These are phyloP conservation scores for Penicillium sp. DNA, from an alignment of 2,329 filamentous ascomycete species.

Conservation along the genomic window DNA sequence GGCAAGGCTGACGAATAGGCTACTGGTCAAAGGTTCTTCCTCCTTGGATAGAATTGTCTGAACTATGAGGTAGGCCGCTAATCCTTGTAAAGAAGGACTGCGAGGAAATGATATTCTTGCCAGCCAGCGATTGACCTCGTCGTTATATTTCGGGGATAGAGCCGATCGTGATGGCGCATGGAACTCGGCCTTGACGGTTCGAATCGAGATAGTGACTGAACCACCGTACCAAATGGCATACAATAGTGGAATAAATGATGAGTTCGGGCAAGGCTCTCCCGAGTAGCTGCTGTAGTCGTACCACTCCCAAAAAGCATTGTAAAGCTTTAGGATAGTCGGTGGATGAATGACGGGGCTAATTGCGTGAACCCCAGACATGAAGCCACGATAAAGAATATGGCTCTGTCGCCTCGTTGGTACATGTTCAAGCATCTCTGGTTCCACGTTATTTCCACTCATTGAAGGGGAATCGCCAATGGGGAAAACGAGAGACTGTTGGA, in stretches of 20 bases:
- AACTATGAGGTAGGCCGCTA: slow-evolving; percentile 45
- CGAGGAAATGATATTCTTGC: slow-evolving; percentile 42
- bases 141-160: slow-evolving; percentile 37
- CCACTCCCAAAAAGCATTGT: slow-evolving; percentile 45
- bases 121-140: slow-evolving; percentile 42
- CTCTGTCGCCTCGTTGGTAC: slow-evolving; percentile 43
- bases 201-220: slow-evolving; percentile 41
- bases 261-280: slow-evolving; percentile 35
- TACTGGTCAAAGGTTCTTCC: slow-evolving; percentile 46
- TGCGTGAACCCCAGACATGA: slow-evolving; percentile 44
- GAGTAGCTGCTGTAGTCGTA: slow-evolving; percentile 37
- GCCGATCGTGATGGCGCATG: slow-evolving; percentile 31
- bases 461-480: slow-evolving; percentile 35
- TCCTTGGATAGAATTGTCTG: slow-evolving; percentile 45
- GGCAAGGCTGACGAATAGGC: slow-evolving; percentile 45
- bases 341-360: slow-evolving; percentile 44
- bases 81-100: slow-evolving; percentile 41
- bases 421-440: slow-evolving; percentile 39
- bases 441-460: slow-evolving; percentile 29
- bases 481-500: slow-evolving; percentile 36
- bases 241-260: slow-evolving; percentile 42
- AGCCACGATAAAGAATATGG: slow-evolving; percentile 44
- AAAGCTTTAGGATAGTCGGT: slow-evolving; percentile 38
- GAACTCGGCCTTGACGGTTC: slow-evolving; percentile 40
- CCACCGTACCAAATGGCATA: slow-evolving; percentile 48